A percentile compares a stretch with the other conserved stretches of the same genome.
phyloP scores from a whole-genome alignment of 1,284 basidiomycete genomes.

The Ganoderma lingzhi region DNA sequence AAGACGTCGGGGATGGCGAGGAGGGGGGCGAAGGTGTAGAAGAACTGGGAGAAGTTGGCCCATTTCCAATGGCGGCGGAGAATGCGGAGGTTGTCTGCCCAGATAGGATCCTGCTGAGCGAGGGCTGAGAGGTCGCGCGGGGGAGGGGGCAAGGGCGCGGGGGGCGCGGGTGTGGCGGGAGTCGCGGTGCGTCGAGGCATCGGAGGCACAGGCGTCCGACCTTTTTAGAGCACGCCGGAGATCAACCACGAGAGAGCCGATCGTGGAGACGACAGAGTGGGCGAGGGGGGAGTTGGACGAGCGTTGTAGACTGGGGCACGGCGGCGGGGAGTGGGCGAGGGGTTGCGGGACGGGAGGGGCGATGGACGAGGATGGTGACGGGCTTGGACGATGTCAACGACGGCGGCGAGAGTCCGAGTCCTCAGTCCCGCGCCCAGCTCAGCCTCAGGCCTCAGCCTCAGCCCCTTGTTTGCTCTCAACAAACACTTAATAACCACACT shows the following conservation, averaged over 20 bases:
- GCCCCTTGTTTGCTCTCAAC: constrained; percentile 21
- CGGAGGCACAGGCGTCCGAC: constrained; percentile 40
- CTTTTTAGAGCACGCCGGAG: constrained; percentile 39
- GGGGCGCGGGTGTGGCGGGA: constrained; percentile 39
- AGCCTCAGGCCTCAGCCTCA: no score
- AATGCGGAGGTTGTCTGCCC: constrained; percentile 52
- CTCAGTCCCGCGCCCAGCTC: background rate
- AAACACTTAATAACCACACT: constrained; percentile 17
- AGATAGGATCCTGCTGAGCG: constrained; percentile 38
- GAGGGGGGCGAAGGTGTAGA: constrained; percentile 76
- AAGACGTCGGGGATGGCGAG: constrained; percentile 72
- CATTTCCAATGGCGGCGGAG: constrained; percentile 81
- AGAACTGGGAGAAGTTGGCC: constrained; percentile 85
- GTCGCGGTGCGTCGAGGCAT: constrained; percentile 46
- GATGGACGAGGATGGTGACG: constrained; percentile 13
- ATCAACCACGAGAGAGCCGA: constrained; percentile 27
- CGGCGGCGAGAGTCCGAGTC: constrained; percentile 12
- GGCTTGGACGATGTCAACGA: constrained; percentile 19
- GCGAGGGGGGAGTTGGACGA: background rate
- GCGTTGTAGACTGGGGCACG: background rate
- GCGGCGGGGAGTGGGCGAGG: background rate
- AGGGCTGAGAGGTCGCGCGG: constrained; percentile 36
- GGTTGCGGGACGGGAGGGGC: constrained; percentile 6
- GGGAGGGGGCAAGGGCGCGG: constrained; percentile 35
- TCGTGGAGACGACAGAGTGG: background rate